Conservation (phyloP, 2,329 filamentous ascomycete genomes). For the Dendrostoma leiphaemia region DNA sequence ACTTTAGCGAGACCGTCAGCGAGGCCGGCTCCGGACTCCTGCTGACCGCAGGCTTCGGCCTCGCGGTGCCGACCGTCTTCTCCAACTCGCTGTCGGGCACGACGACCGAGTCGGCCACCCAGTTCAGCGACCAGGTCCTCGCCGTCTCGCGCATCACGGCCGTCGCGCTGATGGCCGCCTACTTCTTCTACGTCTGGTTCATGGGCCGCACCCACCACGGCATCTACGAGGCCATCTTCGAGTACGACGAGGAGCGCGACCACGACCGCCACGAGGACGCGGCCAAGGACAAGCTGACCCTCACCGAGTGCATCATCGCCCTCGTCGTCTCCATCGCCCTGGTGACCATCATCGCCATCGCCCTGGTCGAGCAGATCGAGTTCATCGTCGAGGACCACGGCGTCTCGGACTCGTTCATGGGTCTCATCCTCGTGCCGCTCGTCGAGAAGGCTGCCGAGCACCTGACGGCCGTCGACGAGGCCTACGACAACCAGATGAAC, state of each 20-base stretch:
- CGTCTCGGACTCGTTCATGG: constrained; percentile 36
- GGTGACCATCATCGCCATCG: constrained; percentile 43
- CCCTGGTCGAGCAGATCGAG: constrained; percentile 59
- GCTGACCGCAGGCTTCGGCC: constrained; percentile 62
- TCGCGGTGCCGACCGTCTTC: constrained; percentile 36
- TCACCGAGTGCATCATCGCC: constrained; percentile 57
- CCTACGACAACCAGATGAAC: constrained; percentile 81
- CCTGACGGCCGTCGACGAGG: constrained; percentile 80
- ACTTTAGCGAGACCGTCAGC: constrained; percentile 72
- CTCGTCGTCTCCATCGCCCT: constrained; percentile 40
- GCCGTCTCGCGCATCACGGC: constrained; percentile 58
- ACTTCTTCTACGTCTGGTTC: constrained; percentile 53
- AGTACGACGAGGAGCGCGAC: constrained; percentile 42
- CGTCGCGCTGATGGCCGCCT: constrained; percentile 57
- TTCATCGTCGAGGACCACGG: constrained; percentile 28
- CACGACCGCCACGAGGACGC: constrained; percentile 46
- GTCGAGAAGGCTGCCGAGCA: constrained; percentile 88
- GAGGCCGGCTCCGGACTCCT: constrained; percentile 78
- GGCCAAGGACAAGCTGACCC: constrained; percentile 56
- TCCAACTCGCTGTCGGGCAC: neutral
- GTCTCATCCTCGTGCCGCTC: constrained; percentile 75
- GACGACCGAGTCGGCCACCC: constrained; percentile 18
- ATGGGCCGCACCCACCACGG: constrained; percentile 59
- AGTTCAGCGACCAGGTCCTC: constrained; percentile 41
- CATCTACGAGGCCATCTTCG: constrained; percentile 59